Evolutionary conservation across 768 basidiomycete genomes (phyloP).

Genomic region (Lentinula boryana): DNA sequence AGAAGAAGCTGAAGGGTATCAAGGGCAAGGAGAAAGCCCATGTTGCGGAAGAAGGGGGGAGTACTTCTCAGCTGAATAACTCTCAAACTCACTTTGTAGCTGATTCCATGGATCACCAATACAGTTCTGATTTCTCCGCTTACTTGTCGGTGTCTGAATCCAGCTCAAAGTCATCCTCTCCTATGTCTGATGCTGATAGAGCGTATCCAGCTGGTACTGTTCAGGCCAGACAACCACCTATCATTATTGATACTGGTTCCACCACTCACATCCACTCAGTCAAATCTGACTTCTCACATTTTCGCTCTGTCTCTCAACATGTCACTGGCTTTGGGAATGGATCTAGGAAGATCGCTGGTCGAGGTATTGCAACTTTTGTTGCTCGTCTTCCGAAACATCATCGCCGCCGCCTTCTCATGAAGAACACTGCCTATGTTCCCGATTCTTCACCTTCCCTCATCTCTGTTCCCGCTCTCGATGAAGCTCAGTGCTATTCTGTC

Average conservation of each 20-base stretch:
- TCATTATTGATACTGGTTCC: slow-evolving; percentile 11
- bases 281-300: slow-evolving; percentile 7
- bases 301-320: not conserved
- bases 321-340: slow-evolving; percentile 10
- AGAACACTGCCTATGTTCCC: slow-evolving; percentile 9
- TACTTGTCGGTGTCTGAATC: slow-evolving; percentile 5
- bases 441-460: slow-evolving; percentile 9
- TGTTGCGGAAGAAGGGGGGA: slow-evolving; percentile 3
- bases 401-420: not conserved
- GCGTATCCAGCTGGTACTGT: slow-evolving; percentile 6
- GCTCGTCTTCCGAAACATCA: slow-evolving; percentile 4
- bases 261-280: slow-evolving; percentile 9
- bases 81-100: slow-evolving; percentile 3
- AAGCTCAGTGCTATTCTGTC: slow-evolving; percentile 9
- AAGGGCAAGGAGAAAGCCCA: slow-evolving; percentile 15
- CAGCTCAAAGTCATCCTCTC: slow-evolving; percentile 8
- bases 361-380: slow-evolving; percentile 2
- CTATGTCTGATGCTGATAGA: slow-evolving; percentile 3
- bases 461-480: slow-evolving; percentile 9
- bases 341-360: slow-evolving; percentile 9
- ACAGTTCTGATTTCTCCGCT: slow-evolving; percentile 4
- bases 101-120: slow-evolving; percentile 6
- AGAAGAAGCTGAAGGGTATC: not conserved
- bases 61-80: slow-evolving; percentile 2
- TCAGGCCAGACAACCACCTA: not conserved